Evolutionary conservation across 2,329 filamentous ascomycete species (phyloP).

Genomic region (Neospermospora avenae): DNA sequence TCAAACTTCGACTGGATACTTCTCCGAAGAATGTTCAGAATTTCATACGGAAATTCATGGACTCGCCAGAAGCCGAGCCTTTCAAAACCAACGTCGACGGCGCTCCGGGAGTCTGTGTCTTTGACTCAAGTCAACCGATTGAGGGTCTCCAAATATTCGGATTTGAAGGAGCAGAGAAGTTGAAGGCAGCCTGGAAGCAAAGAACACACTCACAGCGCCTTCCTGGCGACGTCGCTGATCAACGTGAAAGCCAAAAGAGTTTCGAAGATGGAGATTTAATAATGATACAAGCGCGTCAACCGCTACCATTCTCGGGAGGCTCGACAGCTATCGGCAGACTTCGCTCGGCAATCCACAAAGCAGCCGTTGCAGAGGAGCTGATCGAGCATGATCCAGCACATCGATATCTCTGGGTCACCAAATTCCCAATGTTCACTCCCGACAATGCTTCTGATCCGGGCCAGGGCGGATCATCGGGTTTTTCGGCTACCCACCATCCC

Average conservation of each 20-base stretch:
- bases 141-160: conserved; percentile 75
- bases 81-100: conserved; percentile 70
- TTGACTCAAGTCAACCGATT: conserved; percentile 70
- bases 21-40: conserved; percentile 51
- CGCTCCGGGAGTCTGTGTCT: conserved; percentile 75
- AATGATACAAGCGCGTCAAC: conserved; percentile 74
- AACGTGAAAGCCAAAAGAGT: conserved; percentile 35
- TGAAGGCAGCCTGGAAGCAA: conserved; percentile 31
- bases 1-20: conserved; percentile 60
- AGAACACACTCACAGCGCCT: background rate
- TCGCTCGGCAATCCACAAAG: conserved; percentile 31
- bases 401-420: conserved; percentile 77
- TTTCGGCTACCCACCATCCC: conserved; percentile 88
- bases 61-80: conserved; percentile 53
- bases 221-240: conserved; percentile 19
- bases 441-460: conserved; percentile 50
- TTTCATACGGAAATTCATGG: conserved; percentile 70
- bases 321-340: conserved; percentile 52
- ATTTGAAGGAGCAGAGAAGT: conserved; percentile 61
- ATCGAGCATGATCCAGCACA: conserved; percentile 39
- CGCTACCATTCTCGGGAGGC: conserved; percentile 62
- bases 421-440: conserved; percentile 91
- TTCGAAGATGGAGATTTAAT: conserved; percentile 71
- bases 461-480: conserved; percentile 76
- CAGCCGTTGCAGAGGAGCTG: conserved; percentile 27